These are phyloP conservation scores for Chlamydomonas sphaeroides DNA, from an alignment of 139 green algal genomes.

Conservation along the genomic window DNA sequence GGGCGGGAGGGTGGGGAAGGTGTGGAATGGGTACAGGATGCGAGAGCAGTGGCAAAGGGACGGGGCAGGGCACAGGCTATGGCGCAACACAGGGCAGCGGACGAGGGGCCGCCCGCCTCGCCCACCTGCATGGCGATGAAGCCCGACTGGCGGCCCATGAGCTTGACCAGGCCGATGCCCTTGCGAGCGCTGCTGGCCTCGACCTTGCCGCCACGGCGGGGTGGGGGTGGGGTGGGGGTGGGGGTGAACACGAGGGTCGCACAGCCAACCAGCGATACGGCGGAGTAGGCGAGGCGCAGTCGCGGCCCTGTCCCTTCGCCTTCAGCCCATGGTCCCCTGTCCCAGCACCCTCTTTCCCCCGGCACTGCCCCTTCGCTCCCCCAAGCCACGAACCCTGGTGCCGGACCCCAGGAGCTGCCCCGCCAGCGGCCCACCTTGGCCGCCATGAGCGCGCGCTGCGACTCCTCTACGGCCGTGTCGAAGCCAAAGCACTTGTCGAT, in stretches of 20 bases:
- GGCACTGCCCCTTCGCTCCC: not conserved
- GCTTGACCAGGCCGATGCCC: slow-evolving; percentile 96
- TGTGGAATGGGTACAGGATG: no score
- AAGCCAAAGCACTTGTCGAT: slow-evolving; percentile 78
- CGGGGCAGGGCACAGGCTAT: no score
- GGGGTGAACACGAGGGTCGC: no score
- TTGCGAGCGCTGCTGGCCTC: slow-evolving; percentile 84
- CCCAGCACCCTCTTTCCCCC: not conserved
- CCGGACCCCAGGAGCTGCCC: no score
- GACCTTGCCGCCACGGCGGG: slow-evolving; percentile 45
- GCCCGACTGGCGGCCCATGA: slow-evolving; percentile 96
- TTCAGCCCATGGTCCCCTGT: not conserved
- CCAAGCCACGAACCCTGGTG: no score
- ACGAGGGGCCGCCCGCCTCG: no score
- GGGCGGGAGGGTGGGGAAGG: no score
- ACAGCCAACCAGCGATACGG: no score
- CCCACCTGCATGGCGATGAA: slow-evolving; percentile 93
- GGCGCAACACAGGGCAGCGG: no score
- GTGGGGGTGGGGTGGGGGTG: not conserved
- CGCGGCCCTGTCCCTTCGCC: no score
- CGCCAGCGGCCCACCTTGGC: slow-evolving; percentile 88
- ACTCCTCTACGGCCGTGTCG: slow-evolving; percentile 98
- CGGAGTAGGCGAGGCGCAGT: no score
- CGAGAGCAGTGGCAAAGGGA: no score
- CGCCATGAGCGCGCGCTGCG: slow-evolving; percentile 91